Conservation (phyloP, 1,284 basidiomycete genomes). For the Trametes pubescens region DNA sequence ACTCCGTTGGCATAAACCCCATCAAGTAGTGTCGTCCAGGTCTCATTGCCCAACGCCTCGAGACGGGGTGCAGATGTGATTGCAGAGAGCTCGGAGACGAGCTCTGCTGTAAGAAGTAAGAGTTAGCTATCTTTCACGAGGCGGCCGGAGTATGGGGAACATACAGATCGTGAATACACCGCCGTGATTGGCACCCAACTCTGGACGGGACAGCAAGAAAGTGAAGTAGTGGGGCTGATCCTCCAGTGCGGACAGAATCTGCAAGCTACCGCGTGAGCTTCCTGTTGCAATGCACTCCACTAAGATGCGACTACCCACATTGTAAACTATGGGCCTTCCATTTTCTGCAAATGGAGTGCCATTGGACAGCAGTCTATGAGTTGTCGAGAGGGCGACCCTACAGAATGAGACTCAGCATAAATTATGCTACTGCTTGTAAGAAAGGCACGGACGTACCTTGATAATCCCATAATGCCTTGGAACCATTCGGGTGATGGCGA, state of each 20-base stretch:
- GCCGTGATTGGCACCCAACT: constrained; percentile 31
- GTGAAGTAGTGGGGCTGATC: constrained; percentile 35
- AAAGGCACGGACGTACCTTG: neutral
- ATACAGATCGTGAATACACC: constrained; percentile 38
- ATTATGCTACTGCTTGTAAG: neutral
- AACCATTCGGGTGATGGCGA: neutral
- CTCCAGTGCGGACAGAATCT: constrained; percentile 31
- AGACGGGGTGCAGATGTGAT: constrained; percentile 21
- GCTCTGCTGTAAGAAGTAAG: constrained; percentile 21
- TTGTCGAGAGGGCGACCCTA: neutral
- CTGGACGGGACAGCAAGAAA: constrained; percentile 33
- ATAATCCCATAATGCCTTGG: constrained; percentile 8
- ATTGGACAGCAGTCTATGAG: neutral
- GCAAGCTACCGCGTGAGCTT: neutral
- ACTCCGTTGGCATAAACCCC: constrained; percentile 22
- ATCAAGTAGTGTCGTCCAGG: constrained; percentile 26
- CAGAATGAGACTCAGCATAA: neutral
- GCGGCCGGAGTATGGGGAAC: neutral
- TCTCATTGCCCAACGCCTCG: neutral
- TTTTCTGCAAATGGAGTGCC: constrained; percentile 4
- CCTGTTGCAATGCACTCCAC: constrained; percentile 30
- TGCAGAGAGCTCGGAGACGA: constrained; percentile 16
- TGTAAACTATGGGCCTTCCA: neutral
- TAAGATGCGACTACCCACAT: neutral
- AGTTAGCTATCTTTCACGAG: neutral